Evolutionary conservation across 305 asterid species (phyloP).

Genomic region (Plantago coronopus): DNA sequence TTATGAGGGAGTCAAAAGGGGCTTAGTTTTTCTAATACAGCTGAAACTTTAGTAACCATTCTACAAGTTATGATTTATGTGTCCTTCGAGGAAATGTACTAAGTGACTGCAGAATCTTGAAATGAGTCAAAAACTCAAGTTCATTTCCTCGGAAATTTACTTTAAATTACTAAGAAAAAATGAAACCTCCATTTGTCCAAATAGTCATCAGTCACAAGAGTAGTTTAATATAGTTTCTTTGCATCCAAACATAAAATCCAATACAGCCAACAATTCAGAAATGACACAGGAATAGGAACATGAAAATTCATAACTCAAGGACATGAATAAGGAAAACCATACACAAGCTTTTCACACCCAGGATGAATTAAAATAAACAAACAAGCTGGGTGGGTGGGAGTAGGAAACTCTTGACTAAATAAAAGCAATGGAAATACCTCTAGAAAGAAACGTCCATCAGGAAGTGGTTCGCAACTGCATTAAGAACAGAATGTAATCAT

Average conservation of each 20-base stretch:
- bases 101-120: too few relatives aligned
- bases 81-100: too few relatives aligned
- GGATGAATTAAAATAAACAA: constrained; percentile 14
- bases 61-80: too few relatives aligned
- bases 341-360: neutral
- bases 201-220: too few relatives aligned
- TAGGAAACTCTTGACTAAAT: neutral
- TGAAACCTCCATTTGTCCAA: too few relatives aligned
- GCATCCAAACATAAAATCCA: too few relatives aligned
- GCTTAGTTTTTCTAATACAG: constrained; percentile 5
- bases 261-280: too few relatives aligned
- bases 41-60: neutral
- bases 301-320: too few relatives aligned
- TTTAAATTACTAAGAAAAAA: too few relatives aligned
- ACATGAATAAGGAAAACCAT: neutral
- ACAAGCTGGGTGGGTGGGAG: neutral
- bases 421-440: constrained; percentile 53
- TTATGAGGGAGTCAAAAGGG: constrained; percentile 8
- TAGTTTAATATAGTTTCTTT: too few relatives aligned
- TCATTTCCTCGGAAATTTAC: too few relatives aligned
- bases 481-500: constrained; percentile 30
- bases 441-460: constrained; percentile 95
- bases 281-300: neutral
- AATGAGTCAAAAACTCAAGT: too few relatives aligned
- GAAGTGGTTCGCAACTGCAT: constrained; percentile 98